Evolutionary conservation across 495 filamentous ascomycete species (phyloP).

Genomic region (Xylaria flabelliformis): DNA sequence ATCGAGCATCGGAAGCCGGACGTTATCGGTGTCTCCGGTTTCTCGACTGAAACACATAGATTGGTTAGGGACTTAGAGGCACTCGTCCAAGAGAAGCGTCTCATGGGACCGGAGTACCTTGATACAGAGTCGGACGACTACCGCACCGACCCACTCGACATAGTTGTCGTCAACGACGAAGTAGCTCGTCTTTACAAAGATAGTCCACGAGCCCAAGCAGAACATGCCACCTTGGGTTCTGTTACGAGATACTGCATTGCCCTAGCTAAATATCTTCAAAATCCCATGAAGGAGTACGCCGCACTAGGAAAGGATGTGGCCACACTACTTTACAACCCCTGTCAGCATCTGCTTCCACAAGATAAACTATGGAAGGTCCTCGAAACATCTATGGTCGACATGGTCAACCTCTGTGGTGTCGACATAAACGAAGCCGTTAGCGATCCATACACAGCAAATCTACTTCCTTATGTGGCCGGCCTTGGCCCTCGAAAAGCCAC

Average conservation of each 20-base stretch:
- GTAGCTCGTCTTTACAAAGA: slow-evolving; percentile 93
- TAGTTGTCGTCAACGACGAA: slow-evolving; percentile 94
- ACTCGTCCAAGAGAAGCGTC: slow-evolving; percentile 73
- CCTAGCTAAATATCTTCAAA: slow-evolving; percentile 88
- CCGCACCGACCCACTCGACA: slow-evolving; percentile 75
- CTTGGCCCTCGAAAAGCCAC: slow-evolving; percentile 92
- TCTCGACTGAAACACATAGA: slow-evolving; percentile 83
- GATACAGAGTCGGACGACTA: slow-evolving; percentile 67
- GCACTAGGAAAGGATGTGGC: slow-evolving; percentile 85
- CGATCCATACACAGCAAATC: slow-evolving; percentile 78
- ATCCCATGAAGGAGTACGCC: slow-evolving; percentile 94
- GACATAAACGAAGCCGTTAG: slow-evolving; percentile 89
- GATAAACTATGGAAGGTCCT: slow-evolving; percentile 85
- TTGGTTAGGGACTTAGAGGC: slow-evolving; percentile 79
- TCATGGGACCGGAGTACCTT: slow-evolving; percentile 76
- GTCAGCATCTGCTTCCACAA: slow-evolving; percentile 84
- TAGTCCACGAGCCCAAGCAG: slow-evolving; percentile 77
- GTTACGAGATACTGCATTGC: slow-evolving; percentile 88
- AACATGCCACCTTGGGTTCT: slow-evolving; percentile 78
- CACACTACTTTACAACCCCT: slow-evolving; percentile 85
- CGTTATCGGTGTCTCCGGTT: slow-evolving; percentile 89
- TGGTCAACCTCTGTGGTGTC: slow-evolving; percentile 95
- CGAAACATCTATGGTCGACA: slow-evolving; percentile 94
- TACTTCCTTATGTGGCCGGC: slow-evolving; percentile 90
- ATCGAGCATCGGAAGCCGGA: slow-evolving; percentile 81